Evolutionary conservation across 2,329 filamentous ascomycete species (phyloP).

Genomic region (Trichoderma endophyticum): DNA sequence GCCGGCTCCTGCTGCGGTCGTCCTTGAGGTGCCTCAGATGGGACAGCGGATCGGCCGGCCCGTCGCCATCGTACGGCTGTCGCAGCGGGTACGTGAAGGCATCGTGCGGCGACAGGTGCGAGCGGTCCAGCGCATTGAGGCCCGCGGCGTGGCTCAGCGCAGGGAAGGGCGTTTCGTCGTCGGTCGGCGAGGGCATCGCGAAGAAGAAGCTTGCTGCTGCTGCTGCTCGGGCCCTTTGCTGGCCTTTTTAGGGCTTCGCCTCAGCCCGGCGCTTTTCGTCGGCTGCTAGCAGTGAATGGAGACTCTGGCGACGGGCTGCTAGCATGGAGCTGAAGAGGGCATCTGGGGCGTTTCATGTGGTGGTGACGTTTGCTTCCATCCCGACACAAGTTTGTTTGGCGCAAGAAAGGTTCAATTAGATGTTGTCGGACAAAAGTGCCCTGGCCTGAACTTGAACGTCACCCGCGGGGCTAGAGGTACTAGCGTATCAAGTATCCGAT

Average conservation of each 20-base stretch:
- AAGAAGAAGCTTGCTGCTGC: not conserved
- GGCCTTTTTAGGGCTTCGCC: not conserved
- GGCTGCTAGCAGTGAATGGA: not conserved
- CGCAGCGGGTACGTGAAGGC: conserved; percentile 69
- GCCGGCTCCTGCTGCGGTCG: conserved; percentile 62
- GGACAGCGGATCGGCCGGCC: conserved; percentile 30
- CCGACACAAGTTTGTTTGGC: not conserved
- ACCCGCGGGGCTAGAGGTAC: not conserved
- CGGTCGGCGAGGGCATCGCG: conserved; percentile 37
- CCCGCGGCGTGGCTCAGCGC: conserved; percentile 30
- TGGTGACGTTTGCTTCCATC: not conserved
- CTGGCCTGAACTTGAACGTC: not conserved
- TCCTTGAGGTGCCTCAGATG: conserved; percentile 47
- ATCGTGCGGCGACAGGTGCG: conserved; percentile 78
- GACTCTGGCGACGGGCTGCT: not conserved
- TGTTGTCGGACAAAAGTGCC: not conserved
- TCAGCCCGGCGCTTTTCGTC: not conserved
- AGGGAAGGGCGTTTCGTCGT: conserved; percentile 39
- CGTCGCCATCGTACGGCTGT: conserved; percentile 41
- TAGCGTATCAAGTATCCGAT: not conserved
- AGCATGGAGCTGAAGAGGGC: not conserved
- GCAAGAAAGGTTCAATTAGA: not conserved
- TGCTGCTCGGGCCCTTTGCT: not conserved
- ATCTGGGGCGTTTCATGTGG: not conserved
- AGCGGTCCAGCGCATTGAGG: conserved; percentile 50